phyloP scores from a whole-genome alignment of 805 yeast species.

The Lipomyces sp. region DNA sequence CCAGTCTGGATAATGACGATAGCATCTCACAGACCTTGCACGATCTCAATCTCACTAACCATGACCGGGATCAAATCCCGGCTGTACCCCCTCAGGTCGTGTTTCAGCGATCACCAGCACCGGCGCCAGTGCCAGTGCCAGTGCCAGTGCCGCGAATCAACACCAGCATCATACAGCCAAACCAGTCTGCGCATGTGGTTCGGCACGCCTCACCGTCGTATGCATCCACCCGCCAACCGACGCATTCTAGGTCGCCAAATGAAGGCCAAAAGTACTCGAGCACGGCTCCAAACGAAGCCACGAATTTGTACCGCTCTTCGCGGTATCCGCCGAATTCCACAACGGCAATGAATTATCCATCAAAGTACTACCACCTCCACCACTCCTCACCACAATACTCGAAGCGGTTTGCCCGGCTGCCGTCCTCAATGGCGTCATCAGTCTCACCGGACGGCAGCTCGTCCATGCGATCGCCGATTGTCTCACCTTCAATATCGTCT shows the following conservation, averaged over 20 bases:
- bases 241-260: background rate
- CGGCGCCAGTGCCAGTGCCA: background rate
- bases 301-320: background rate
- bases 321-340: background rate
- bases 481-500: slow-evolving; percentile 4
- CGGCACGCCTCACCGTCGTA: background rate
- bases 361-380: too few species aligned
- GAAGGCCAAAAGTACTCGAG: background rate
- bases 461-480: background rate
- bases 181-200: background rate
- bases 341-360: background rate
- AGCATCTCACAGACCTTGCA: background rate
- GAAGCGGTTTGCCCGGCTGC: background rate
- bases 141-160: background rate
- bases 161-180: background rate
- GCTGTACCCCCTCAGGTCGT: background rate
- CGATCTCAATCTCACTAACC: background rate
- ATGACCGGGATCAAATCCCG: background rate
- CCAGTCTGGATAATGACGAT: background rate
- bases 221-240: background rate
- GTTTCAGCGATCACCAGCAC: background rate
- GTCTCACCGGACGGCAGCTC: background rate
- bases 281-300: background rate
- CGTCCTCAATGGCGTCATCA: background rate
- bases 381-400: background rate